Evolutionary conservation across 129 eudicot genomes (phyloP).

Genomic region (Lonicera japonica): DNA sequence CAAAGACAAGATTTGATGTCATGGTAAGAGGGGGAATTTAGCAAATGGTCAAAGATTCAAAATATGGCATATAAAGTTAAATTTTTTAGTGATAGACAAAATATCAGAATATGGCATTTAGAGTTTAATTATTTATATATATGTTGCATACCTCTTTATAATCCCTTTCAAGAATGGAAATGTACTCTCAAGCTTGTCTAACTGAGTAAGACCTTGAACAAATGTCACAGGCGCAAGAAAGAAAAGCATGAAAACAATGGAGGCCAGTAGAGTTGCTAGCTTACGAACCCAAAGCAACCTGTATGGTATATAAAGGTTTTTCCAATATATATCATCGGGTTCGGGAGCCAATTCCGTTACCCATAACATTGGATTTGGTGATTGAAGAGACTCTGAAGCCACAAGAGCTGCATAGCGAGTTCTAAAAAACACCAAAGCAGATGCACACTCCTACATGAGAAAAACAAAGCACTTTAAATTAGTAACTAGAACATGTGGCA

Average conservation of each 20-base stretch:
- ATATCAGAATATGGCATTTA: too few species aligned
- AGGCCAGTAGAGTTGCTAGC: constrained; percentile 51
- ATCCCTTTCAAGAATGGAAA: constrained; percentile 52
- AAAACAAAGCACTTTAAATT: background rate
- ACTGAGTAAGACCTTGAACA: constrained; percentile 68
- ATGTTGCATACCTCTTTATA: constrained; percentile 39
- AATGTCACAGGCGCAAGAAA: constrained; percentile 75
- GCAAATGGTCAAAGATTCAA: too few species aligned
- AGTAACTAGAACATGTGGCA: too few species aligned
- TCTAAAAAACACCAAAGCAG: constrained; percentile 82
- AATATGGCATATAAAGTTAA: too few species aligned
- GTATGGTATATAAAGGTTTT: constrained; percentile 74
- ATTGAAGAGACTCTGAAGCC: constrained; percentile 66
- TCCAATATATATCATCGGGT: constrained; percentile 77
- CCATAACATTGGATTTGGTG: constrained; percentile 86
- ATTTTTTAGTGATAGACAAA: too few species aligned
- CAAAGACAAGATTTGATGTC: too few species aligned
- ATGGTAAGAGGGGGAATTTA: too few species aligned
- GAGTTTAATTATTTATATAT: too few species aligned
- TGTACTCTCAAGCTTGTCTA: constrained; percentile 38
- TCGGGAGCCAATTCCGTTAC: constrained; percentile 80
- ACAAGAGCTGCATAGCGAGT: constrained; percentile 89
- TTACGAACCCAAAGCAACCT: constrained; percentile 73
- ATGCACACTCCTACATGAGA: constrained; percentile 71
- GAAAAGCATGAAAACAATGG: constrained; percentile 55